phyloP scores from a whole-genome alignment of 108 stramenopile genomes.

The Cylindrotheca closterium region DNA sequence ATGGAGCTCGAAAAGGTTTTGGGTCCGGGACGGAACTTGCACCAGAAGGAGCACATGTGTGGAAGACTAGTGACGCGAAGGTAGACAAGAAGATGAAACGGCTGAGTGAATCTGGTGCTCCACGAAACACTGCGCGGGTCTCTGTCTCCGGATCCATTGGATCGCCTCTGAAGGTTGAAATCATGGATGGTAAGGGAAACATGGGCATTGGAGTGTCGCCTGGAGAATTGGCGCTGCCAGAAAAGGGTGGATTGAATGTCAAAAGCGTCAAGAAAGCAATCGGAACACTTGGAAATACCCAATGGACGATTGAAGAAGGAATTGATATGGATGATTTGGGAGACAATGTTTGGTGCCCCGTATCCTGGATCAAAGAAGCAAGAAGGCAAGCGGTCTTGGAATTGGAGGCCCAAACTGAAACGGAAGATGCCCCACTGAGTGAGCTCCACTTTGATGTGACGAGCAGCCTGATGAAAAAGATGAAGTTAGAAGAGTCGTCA shows the following conservation, averaged over 20 bases:
- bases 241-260: constrained; percentile 28
- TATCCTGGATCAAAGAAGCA: constrained; percentile 58
- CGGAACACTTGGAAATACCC: constrained; percentile 64
- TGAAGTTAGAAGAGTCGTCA: background rate
- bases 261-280: constrained; percentile 58
- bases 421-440: background rate
- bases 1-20: constrained; percentile 19
- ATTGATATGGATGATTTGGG: constrained; percentile 42
- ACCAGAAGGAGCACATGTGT: constrained; percentile 64
- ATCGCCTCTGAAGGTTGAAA: constrained; percentile 36
- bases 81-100: constrained; percentile 53
- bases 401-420: constrained; percentile 16
- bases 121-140: constrained; percentile 17
- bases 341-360: constrained; percentile 56
- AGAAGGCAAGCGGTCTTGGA: constrained; percentile 52
- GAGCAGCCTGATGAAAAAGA: background rate
- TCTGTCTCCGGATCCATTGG: constrained; percentile 41
- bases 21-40: constrained; percentile 27
- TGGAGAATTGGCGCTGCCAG: constrained; percentile 39
- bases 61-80: constrained; percentile 72
- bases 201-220: constrained; percentile 33
- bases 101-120: constrained; percentile 32
- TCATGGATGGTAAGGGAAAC: constrained; percentile 32
- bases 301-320: constrained; percentile 31
- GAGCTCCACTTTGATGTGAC: constrained; percentile 8